Base-by-base conservation (phyloP, 2,329 filamentous ascomycete species). In the Fusarium penzigii region DNA sequence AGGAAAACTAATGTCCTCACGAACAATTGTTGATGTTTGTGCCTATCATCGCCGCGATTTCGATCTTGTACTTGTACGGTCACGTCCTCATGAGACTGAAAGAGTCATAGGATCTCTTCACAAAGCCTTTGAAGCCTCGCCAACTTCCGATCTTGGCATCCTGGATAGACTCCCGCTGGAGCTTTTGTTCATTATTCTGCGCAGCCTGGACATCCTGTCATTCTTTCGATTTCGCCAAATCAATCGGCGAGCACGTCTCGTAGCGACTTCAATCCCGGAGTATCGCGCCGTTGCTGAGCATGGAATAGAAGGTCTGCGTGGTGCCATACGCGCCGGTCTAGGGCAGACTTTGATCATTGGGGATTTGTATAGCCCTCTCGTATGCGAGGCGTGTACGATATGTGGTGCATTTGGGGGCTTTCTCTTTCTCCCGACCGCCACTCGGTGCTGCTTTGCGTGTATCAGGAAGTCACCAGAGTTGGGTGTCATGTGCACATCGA, bases 401-500 rank as follows among this genome's bases (percentile, higher is more conserved):
- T 60, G 57, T 6, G 48, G 38, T 3, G 29, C 3, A 2, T 60
- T 55, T 3, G 57, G 57, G 0, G 40, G 44, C 0, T 43, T 57
- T 2, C 1, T 60, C 0, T 60, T 53, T 12, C 54, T 60, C 1
- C 17, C 36, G 0, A 55, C 44, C 0, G 42, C 16, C 2, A 49
- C 47, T 0, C 53, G 58, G 3, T 60, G 57, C 25, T 61, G 57
- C 7, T 55, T 46, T 25, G 2, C 20, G 1, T 60, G 57, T 17
- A 42, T 60, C 2, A 6, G 5, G 1, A 20, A 1, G 0, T n/a
- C 42, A 6, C 29, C 25, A 42, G 3, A 43, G 5, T 38, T 48
- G 11, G 7, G 40, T 17, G 41, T 49, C 2, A 44, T 49, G 29
- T 14, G 13, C 16, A n/a, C 40, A 17, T 43, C 40, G 12, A 39